phyloP scores from a whole-genome alignment of 768 basidiomycete species.

The Asterophora lycoperdoides region DNA sequence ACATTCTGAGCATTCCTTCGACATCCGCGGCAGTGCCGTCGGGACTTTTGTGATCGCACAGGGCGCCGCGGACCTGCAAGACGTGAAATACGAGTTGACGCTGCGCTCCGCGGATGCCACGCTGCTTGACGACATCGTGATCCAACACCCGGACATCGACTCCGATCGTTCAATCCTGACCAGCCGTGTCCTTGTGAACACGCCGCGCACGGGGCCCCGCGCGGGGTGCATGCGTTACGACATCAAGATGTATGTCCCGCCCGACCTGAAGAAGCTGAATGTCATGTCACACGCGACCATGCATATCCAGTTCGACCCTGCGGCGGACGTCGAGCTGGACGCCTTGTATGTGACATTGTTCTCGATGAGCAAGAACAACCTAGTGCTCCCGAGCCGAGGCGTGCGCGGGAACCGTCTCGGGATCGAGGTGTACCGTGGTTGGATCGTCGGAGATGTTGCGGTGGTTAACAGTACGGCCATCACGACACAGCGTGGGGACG shows the following conservation, averaged over 20 bases:
- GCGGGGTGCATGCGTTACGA: conserved; percentile 52
- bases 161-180: conserved; percentile 26
- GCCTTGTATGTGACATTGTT: conserved; percentile 43
- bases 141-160: conserved; percentile 33
- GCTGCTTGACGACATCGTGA: conserved; percentile 34
- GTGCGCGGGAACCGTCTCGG: conserved; percentile 35
- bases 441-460: conserved; percentile 57
- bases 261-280: conserved; percentile 43
- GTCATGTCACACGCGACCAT: conserved; percentile 38
- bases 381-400: conserved; percentile 42
- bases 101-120: conserved; percentile 39
- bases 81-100: conserved; percentile 46
- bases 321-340: conserved; percentile 39
- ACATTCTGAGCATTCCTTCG: conserved; percentile 40
- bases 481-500: conserved; percentile 48
- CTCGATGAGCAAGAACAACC: conserved; percentile 31
- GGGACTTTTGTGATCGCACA: conserved; percentile 49
- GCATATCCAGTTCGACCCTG: conserved; percentile 48
- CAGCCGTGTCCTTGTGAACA: conserved; percentile 37
- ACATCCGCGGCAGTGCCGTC: conserved; percentile 43
- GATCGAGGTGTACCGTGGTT: conserved; percentile 50
- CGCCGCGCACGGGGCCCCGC: conserved; percentile 25
- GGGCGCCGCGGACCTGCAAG: conserved; percentile 35
- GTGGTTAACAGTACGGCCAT: conserved; percentile 38
- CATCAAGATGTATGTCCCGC: conserved; percentile 47